phyloP scores from a whole-genome alignment of 495 filamentous ascomycete species.

The Penicillium cosmopolitanum region DNA sequence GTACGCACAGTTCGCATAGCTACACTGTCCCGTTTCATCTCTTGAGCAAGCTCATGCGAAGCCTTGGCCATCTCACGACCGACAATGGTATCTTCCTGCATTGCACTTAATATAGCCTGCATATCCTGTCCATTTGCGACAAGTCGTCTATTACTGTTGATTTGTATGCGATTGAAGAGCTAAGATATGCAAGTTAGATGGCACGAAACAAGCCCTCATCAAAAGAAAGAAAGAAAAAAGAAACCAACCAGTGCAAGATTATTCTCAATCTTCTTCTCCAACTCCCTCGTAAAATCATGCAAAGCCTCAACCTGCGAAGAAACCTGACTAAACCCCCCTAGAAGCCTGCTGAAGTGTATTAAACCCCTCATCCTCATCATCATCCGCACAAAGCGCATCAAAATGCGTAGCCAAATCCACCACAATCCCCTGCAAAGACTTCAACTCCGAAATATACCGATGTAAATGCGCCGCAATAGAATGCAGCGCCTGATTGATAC shows the following conservation, averaged over 20 bases:
- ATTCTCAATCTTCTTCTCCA: slow-evolving; percentile 1
- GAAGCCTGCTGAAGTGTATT: neutral
- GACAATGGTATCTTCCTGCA: neutral
- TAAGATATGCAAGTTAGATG: neutral
- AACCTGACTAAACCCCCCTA: neutral
- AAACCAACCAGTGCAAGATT: neutral
- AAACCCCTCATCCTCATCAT: neutral
- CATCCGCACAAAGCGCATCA: neutral
- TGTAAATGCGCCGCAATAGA: neutral
- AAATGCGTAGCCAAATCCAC: neutral
- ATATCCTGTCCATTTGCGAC: neutral
- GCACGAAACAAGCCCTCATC: neutral
- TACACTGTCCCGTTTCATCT: neutral
- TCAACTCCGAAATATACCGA: neutral
- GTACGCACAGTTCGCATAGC: neutral
- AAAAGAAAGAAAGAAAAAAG: neutral
- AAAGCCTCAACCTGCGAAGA: neutral
- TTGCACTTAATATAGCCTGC: neutral
- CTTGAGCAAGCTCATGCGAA: neutral
- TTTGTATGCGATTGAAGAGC: neutral
- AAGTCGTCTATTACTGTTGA: neutral
- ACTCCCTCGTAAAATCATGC: neutral
- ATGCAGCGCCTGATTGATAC: neutral
- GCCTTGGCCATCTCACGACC: neutral
- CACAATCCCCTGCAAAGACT: neutral